phyloP scores from a whole-genome alignment of 2,329 filamentous ascomycete genomes.

The Ophiostoma sp. region DNA sequence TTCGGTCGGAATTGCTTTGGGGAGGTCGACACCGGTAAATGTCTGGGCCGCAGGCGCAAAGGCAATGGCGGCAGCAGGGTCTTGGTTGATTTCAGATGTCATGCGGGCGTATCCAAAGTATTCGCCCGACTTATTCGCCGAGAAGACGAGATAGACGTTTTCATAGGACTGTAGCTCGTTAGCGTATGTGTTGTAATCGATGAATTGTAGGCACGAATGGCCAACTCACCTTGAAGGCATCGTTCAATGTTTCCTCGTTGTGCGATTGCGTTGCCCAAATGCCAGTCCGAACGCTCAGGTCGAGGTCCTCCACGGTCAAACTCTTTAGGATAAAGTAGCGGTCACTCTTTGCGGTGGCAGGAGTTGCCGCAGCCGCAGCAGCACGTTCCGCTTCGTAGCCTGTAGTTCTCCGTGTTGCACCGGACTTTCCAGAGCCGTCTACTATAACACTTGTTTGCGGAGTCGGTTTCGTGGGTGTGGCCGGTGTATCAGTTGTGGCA shows the following conservation, averaged over 20 bases:
- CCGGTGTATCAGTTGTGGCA: background rate
- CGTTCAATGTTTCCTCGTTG: slow-evolving; percentile 81
- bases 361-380: background rate
- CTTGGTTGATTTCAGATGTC: slow-evolving; percentile 78
- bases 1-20: slow-evolving; percentile 77
- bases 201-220: background rate
- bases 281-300: slow-evolving; percentile 81
- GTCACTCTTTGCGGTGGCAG: slow-evolving; percentile 46
- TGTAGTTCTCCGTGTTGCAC: background rate
- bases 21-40: slow-evolving; percentile 62
- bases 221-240: slow-evolving; percentile 70
- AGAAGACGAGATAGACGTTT: slow-evolving; percentile 90
- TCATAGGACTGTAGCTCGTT: slow-evolving; percentile 61
- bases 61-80: slow-evolving; percentile 67
- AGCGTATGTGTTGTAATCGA: background rate
- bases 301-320: slow-evolving; percentile 84
- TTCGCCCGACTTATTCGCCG: slow-evolving; percentile 94
- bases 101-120: slow-evolving; percentile 96
- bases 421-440: slow-evolving; percentile 19
- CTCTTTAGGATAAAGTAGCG: slow-evolving; percentile 94
- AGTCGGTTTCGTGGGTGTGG: background rate
- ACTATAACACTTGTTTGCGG: slow-evolving; percentile 17
- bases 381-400: background rate
- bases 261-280: slow-evolving; percentile 95
- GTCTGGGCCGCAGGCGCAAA: slow-evolving; percentile 66